Percentiles rank a stretch among this genome's conserved stretches.
phyloP scores from a whole-genome alignment of 2,329 filamentous ascomycete species.

The Fusarium subglutinans region DNA sequence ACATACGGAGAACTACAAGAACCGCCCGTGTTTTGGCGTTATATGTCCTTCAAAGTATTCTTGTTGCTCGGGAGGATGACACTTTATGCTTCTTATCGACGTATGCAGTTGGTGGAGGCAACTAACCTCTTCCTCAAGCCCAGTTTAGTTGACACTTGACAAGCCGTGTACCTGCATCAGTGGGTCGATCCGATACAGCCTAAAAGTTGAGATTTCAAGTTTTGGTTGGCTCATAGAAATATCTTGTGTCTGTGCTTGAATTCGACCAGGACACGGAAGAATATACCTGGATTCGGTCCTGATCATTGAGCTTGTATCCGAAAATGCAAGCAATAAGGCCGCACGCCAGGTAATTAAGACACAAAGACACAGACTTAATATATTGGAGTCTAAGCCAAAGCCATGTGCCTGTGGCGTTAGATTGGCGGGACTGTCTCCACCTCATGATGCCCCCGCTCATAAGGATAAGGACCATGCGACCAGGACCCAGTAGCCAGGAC shows the following conservation, averaged over 20 bases:
- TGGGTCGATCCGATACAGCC: conserved; percentile 23
- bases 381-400: conserved; percentile 12
- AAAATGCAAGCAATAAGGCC: not conserved
- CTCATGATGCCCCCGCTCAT: conserved; percentile 25
- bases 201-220: conserved; percentile 6
- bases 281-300: not conserved
- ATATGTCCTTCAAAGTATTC: not conserved
- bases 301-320: not conserved
- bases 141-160: conserved; percentile 19
- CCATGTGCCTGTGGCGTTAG: conserved; percentile 28
- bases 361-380: not conserved
- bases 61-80: not conserved
- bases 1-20: not conserved
- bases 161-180: conserved; percentile 35
- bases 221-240: not conserved
- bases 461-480: not conserved
- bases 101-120: conserved; percentile 16
- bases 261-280: not conserved
- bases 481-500: not conserved
- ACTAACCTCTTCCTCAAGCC: not conserved
- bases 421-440: conserved; percentile 32
- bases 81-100: not conserved
- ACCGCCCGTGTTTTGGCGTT: not conserved
- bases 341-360: not conserved
- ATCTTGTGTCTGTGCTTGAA: not conserved